Evolutionary conservation across 495 filamentous ascomycete genomes (phyloP).

Genomic region (Daldinia decipiens): DNA sequence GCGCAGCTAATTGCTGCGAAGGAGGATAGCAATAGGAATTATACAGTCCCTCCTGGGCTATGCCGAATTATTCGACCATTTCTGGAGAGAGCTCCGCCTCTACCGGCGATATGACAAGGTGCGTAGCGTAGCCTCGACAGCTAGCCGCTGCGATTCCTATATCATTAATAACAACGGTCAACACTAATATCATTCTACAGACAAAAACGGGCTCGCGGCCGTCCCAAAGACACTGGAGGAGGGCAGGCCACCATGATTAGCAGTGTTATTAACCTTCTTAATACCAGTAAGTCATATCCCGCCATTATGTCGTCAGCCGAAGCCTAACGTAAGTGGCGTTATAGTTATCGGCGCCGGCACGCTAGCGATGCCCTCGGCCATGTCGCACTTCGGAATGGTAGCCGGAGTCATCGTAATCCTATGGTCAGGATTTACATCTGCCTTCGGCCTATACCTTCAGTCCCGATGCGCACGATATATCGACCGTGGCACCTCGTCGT

Average conservation of each 20-base stretch:
- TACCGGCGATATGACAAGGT: constrained; percentile 56
- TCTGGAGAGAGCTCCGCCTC: constrained; percentile 49
- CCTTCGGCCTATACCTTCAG: constrained; percentile 95
- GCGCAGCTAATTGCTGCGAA: constrained; percentile 17
- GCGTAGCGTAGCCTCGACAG: constrained; percentile 20
- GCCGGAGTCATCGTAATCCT: constrained; percentile 85
- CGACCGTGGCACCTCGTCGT: constrained; percentile 78
- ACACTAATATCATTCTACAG: constrained; percentile 31
- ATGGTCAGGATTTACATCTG: constrained; percentile 89
- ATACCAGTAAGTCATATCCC: constrained; percentile 76
- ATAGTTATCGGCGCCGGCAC: constrained; percentile 92
- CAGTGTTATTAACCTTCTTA: constrained; percentile 93
- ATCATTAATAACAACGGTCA: constrained; percentile 3
- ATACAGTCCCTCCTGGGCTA: constrained; percentile 42
- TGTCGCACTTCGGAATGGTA: constrained; percentile 89
- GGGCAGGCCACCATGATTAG: constrained; percentile 90
- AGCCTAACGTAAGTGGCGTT: constrained; percentile 10
- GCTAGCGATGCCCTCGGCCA: constrained; percentile 91
- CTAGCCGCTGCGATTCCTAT: background rate
- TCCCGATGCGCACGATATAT: constrained; percentile 90
- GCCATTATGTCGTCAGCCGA: background rate
- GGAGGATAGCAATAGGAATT: constrained; percentile 13
- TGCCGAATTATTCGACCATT: constrained; percentile 58
- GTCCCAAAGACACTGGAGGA: constrained; percentile 54
- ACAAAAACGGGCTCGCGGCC: constrained; percentile 50